Base-by-base conservation (phyloP, 129 eudicot genomes). In the Mikania micrantha region DNA sequence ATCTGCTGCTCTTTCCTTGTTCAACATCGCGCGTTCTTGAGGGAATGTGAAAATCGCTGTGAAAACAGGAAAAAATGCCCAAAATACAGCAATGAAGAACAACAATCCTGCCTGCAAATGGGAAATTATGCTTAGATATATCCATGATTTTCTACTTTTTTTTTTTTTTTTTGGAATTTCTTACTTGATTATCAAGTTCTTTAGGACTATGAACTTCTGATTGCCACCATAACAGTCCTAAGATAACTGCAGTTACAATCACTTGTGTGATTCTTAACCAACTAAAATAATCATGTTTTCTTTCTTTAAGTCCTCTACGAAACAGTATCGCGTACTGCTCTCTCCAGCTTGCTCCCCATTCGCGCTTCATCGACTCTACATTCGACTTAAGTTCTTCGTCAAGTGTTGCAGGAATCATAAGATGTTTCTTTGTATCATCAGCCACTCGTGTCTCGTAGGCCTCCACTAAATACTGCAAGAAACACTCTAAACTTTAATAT, bases 1-100 rank as follows among this genome's bases (percentile, higher is more conserved):
- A 62, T 89, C 97, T 7, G 99, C 99, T 38, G 95, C 90, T 64
- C 96, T 45, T 75, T 94, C 99, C 75, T 94, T 94, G 66, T 79
- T 84, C 32, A 94, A 78, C 99, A 94, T 89, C 6, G 99, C 96
- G 64, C 93, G 79, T 74, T 94, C 96, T 89, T 94, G 99, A 13
- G 99, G 99, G 78, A 94, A 94, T 70, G 96, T 82, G 56, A 94
- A 94, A 21, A 94, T 94, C 35, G 99, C 99, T 7, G 99, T 86
- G 80, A 94, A 94, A 20, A 93, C 99, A 0, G 99, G 99, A 45
- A 94, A 89, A 71, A 94, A 94, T 15, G 95, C 99, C 99, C 99
- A 94, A 73, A 94, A 94, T 13, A 94, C 99, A 13, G 96, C 88
- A 11, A 94, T 84, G 82, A 94, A 94, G 82, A 94, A 94, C 58